Evolutionary conservation across 306 rosid genomes (phyloP).

Genomic region (Arachis hypogaea): DNA sequence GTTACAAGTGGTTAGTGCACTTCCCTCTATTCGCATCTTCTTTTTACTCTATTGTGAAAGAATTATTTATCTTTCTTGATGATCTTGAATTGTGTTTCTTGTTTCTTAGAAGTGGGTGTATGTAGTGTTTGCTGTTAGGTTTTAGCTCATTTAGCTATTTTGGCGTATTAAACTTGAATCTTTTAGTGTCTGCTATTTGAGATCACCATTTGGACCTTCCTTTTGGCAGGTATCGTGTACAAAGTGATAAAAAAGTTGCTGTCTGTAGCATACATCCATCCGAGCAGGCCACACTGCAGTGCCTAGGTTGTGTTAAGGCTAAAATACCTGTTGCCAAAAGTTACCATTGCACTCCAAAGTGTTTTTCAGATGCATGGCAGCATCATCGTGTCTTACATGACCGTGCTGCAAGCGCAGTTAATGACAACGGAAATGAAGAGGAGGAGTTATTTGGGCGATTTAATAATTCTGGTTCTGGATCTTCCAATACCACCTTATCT

Average conservation of each 20-base stretch:
- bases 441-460: conserved; percentile 90
- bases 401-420: conserved; percentile 94
- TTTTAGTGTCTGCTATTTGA: conserved; percentile 3
- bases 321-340: conserved; percentile 91
- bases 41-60: not conserved
- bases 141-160: not conserved
- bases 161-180: too few relatives aligned
- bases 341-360: conserved; percentile 93
- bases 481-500: conserved; percentile 62
- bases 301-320: conserved; percentile 92
- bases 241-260: conserved; percentile 89
- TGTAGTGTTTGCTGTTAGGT: not conserved
- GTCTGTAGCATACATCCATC: conserved; percentile 95
- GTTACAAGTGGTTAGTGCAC: conserved; percentile 85
- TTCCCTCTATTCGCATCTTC: not conserved
- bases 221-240: conserved; percentile 87
- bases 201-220: conserved; percentile 15
- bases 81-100: not conserved
- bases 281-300: conserved; percentile 96
- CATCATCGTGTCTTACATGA: conserved; percentile 98
- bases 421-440: conserved; percentile 93
- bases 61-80: too few relatives aligned
- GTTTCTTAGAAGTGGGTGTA: not conserved
- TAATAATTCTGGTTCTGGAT: conserved; percentile 73
- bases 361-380: conserved; percentile 99